phyloP scores from a whole-genome alignment of 2,329 filamentous ascomycete genomes.

The Arachnomyces sp. region DNA sequence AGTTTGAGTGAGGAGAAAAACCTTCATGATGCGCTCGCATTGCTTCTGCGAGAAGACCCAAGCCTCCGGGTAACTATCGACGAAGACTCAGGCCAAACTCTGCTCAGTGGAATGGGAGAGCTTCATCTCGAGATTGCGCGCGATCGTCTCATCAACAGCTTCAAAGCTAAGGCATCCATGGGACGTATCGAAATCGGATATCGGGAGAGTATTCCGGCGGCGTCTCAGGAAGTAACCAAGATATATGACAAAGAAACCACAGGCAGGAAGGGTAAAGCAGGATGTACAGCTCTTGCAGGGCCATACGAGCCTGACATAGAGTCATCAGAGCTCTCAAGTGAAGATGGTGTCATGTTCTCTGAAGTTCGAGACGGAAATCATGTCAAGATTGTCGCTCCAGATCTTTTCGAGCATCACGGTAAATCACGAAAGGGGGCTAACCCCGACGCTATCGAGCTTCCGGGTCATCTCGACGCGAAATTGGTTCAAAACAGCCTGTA shows the following conservation, averaged over 20 bases:
- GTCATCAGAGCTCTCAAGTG: not conserved
- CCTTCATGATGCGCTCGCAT: constrained; percentile 65
- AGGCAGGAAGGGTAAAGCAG: constrained; percentile 69
- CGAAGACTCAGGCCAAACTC: constrained; percentile 85
- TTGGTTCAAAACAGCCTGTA: constrained; percentile 51
- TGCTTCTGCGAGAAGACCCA: constrained; percentile 84
- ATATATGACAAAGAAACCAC: constrained; percentile 73
- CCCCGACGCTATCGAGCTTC: constrained; percentile 25
- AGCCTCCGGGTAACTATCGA: constrained; percentile 79
- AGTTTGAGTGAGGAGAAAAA: constrained; percentile 72
- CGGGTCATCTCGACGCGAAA: constrained; percentile 45
- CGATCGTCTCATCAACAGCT: constrained; percentile 78
- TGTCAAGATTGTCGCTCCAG: constrained; percentile 50
- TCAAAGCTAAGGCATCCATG: constrained; percentile 79
- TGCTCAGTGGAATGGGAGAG: constrained; percentile 92
- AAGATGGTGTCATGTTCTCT: constrained; percentile 30
- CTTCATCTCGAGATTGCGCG: constrained; percentile 89
- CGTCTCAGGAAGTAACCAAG: constrained; percentile 51
- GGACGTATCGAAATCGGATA: constrained; percentile 93
- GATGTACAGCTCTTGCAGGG: constrained; percentile 61
- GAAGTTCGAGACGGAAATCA: constrained; percentile 62
- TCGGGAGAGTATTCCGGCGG: constrained; percentile 65
- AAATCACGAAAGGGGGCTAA: constrained; percentile 28
- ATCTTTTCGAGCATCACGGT: constrained; percentile 23
- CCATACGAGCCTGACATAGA: constrained; percentile 42